phyloP scores from a whole-genome alignment of 495 filamentous ascomycete species.

The Letharia columbiana region DNA sequence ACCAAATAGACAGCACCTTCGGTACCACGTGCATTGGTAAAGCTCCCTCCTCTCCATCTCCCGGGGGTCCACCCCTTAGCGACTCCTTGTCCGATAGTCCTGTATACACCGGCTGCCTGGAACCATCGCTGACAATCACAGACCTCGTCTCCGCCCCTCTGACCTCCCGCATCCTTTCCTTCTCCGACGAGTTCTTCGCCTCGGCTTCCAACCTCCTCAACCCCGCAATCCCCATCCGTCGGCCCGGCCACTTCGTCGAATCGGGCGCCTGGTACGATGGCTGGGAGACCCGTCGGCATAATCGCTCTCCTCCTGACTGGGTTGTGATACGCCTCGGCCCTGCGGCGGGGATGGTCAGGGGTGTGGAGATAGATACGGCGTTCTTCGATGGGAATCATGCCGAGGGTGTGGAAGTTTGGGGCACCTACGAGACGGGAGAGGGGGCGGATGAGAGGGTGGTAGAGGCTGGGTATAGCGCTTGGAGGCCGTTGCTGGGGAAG shows the following conservation, averaged over 20 bases:
- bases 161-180: slow-evolving; percentile 63
- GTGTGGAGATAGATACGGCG: slow-evolving; percentile 79
- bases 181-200: slow-evolving; percentile 87
- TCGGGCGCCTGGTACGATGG: slow-evolving; percentile 92
- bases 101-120: slow-evolving; percentile 14
- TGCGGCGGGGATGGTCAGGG: slow-evolving; percentile 62
- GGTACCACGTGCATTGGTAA: slow-evolving; percentile 59
- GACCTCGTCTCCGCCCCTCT: slow-evolving; percentile 71
- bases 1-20: slow-evolving; percentile 65
- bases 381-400: slow-evolving; percentile 86
- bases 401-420: slow-evolving; percentile 74
- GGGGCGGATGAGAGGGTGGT: slow-evolving; percentile 52
- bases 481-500: slow-evolving; percentile 64
- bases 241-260: slow-evolving; percentile 74
- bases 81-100: not conserved
- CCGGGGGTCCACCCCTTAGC: not conserved
- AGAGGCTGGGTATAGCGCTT: slow-evolving; percentile 49
- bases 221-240: slow-evolving; percentile 62
- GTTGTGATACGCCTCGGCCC: slow-evolving; percentile 75
- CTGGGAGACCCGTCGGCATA: slow-evolving; percentile 90
- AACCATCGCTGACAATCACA: slow-evolving; percentile 19
- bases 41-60: not conserved
- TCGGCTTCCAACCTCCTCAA: slow-evolving; percentile 71
- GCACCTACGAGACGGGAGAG: slow-evolving; percentile 48
- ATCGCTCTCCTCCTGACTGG: slow-evolving; percentile 71